Percentiles rank a stretch among this genome's conserved stretches.
phyloP scores from a whole-genome alignment of 148 eudicot genomes.

The Rhododendron henanense region DNA sequence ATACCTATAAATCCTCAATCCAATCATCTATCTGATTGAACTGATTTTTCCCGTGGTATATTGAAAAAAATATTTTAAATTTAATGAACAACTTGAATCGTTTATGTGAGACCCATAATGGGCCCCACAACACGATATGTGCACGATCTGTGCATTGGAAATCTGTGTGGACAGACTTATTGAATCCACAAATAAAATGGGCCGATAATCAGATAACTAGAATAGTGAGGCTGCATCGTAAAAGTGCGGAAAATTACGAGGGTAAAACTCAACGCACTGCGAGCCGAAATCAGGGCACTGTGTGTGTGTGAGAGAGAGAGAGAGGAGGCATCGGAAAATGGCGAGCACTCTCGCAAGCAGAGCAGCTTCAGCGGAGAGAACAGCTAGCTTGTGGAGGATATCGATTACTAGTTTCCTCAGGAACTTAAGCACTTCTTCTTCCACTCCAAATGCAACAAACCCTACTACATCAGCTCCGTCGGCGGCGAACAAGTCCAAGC shows the following conservation, averaged over 20 bases:
- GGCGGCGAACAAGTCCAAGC: conserved; percentile 32
- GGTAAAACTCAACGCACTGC: not conserved
- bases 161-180: too few relatives aligned
- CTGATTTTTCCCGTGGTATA: too few relatives aligned
- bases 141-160: too few relatives aligned
- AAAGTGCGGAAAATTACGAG: conserved; percentile 7
- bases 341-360: conserved; percentile 35
- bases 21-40: too few relatives aligned
- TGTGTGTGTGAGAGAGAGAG: not conserved
- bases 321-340: conserved; percentile 30
- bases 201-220: not conserved
- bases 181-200: conserved; percentile 7
- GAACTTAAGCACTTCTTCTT: conserved; percentile 31
- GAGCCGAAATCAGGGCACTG: not conserved
- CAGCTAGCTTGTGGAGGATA: conserved; percentile 23
- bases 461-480: conserved; percentile 23
- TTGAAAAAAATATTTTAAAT: too few relatives aligned
- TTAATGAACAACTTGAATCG: accelerated
- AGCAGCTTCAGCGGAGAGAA: conserved; percentile 23
- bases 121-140: too few relatives aligned
- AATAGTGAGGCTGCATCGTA: not conserved
- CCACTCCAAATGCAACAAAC: conserved; percentile 14
- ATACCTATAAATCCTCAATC: too few relatives aligned
- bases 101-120: accelerated
- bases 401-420: conserved; percentile 29